Evolutionary conservation across 176 grass and related monocot genomes (phyloP).

Genomic region (Otatea glauca): DNA sequence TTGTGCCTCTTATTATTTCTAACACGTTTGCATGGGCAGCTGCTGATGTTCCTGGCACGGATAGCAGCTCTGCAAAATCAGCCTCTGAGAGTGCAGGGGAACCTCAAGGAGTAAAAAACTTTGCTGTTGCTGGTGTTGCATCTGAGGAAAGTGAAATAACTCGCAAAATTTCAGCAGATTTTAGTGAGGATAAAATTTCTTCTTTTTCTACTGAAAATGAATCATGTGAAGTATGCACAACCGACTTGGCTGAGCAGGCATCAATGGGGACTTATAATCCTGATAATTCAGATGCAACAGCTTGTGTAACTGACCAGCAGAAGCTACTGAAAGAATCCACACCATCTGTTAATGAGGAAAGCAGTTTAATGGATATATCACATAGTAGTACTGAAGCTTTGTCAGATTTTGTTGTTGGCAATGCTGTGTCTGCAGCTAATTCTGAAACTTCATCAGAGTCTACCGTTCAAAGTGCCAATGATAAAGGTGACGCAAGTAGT

Average conservation of each 20-base stretch:
- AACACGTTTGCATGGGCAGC: conserved; percentile 43
- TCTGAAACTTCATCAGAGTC: conserved; percentile 39
- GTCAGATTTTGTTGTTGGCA: conserved; percentile 27
- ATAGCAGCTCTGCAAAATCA: conserved; percentile 28
- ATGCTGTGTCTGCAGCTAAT: conserved; percentile 7
- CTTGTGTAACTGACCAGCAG: conserved; percentile 29
- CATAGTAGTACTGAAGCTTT: conserved; percentile 18
- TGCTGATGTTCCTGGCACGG: conserved; percentile 23
- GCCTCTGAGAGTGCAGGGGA: conserved; percentile 30
- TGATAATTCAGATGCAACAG: conserved; percentile 34
- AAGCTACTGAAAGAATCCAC: conserved; percentile 34
- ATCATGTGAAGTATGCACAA: neutral
- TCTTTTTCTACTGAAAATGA: conserved; percentile 42
- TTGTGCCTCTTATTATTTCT: conserved; percentile 17
- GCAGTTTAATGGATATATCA: conserved; percentile 2
- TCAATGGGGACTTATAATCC: neutral
- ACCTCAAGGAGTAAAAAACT: conserved; percentile 19
- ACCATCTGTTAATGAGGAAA: conserved; percentile 37
- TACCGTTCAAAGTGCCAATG: conserved; percentile 38
- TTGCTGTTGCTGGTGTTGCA: conserved; percentile 19
- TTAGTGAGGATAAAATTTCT: conserved; percentile 35
- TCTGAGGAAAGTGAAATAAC: conserved; percentile 32
- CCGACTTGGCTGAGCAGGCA: conserved; percentile 39
- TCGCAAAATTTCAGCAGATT: conserved; percentile 21
- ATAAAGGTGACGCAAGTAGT: conserved; percentile 41